Evolutionary conservation across 805 yeast species (phyloP), one percentile per base, ranked within the genome.

Genomic region (Ascoidea rubescens): DNA sequence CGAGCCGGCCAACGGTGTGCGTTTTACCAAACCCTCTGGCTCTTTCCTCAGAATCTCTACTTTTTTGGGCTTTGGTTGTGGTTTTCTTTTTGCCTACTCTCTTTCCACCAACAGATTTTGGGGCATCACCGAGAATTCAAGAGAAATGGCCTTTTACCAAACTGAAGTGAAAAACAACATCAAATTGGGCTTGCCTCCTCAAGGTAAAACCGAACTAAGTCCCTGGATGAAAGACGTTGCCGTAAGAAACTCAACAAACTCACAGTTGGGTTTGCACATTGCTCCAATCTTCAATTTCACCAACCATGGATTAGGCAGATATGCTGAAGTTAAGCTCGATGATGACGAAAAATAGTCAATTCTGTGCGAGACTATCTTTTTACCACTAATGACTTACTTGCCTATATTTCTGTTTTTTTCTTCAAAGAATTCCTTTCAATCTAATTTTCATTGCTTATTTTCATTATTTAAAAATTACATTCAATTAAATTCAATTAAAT

Each of bases 241-340:
- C 54, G 79, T 84, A 60, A 77, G 88, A 70, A 84, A 84, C 72
- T 82, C 93, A 30, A 84, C 82, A 58, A 80, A 80, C 62, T 79
- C 95, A 5, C 79, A 78, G 61, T 65, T 78, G 53, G 69, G 73
- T 52, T 63, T 82, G 59, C 76, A 80, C 52, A 62, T 84, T 55
- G 65, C 87, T 60, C 95, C 95, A 30, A 82, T 88, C 87, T 86
- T 87, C 72, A 87, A 87, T 69, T 70, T 84, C 56, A 88, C 80
- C 48, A 69, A 79, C 64, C 96, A 87, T 67, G 42, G 42, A 33
- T 7, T 7, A 7, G 42, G 42, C 10, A 33, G 10, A 33, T 33
- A 33, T 33, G 42, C 42, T 33, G 42, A 33, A 33, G 10, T 33
- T 33, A 33, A 33, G 10, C 6, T 7, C 6, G 42, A 33, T 33